Base-by-base conservation (phyloP, 106 monocot species). In the Dendrobium officinale region DNA sequence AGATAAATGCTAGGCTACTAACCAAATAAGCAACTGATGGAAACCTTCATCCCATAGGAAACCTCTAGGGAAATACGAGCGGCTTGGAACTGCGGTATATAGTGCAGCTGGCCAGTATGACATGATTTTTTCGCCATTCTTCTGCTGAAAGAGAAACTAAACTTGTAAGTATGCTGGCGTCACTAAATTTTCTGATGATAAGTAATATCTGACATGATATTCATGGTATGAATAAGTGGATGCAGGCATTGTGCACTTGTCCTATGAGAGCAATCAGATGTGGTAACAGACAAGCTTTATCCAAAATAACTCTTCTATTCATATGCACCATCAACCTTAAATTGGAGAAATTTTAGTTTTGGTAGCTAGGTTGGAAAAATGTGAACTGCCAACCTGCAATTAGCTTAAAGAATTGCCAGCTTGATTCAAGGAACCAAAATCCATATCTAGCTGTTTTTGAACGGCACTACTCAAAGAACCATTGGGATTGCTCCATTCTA, bases 41-140 rank as follows among this genome's bases (percentile, higher is more conserved):
- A 99, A 99, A 9, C 98, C 98, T 77, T 99, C 98, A 79, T 99
- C 98, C 98, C 98, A 99, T 47, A 99, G 82, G 81, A 99, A 99
- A 11, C 98, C 98, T 86, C 98, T 89, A 45, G 98, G 98, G 80
- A 99, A 99, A 83, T 91, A 89, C 44, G 98, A 93, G 31, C 98
- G 73, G 83, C 98, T 99, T 51, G 98, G 98, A 72, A 95, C 95
- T 84, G 95, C 91, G 6, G 98, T 95, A 84, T 85, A 99, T 42
- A 99, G 87, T 74, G 89, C 89, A 83, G 98, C 92, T 42, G 98
- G 92, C 98, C 98, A 99, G 79, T 99, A 99, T 73, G 68, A 83
- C 68, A 91, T 76, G 75, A 84, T 95, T 59, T 85, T 91, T 55
- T 87, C 83, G 15, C 98, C 95, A 86, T 93, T 80, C 59, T 86